These are phyloP conservation scores for Penicillium silybi DNA, from an alignment of 495 filamentous ascomycete genomes.

Conservation along the genomic window DNA sequence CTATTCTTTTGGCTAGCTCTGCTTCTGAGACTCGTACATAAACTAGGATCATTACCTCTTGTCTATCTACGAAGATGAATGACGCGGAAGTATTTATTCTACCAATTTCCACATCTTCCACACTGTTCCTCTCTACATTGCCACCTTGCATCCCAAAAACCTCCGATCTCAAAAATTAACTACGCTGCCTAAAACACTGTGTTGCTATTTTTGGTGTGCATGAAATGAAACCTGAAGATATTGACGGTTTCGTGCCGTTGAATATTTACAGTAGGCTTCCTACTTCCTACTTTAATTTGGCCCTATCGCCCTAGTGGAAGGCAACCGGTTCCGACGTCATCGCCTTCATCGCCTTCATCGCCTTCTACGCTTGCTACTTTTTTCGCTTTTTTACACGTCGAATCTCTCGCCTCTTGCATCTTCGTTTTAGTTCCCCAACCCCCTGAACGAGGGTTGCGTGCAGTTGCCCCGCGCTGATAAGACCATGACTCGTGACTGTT, in stretches of 20 bases:
- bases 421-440: background rate
- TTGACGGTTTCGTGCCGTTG: background rate
- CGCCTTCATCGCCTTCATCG: no score
- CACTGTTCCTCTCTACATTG: constrained; percentile 5
- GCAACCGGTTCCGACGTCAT: constrained; percentile 9
- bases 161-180: constrained; percentile 13
- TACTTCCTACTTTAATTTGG: background rate
- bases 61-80: background rate
- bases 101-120: no score
- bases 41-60: background rate
- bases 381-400: constrained; percentile 1
- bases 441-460: background rate
- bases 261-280: background rate
- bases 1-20: background rate
- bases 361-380: background rate
- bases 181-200: constrained; percentile 13
- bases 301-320: background rate
- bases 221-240: background rate
- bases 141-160: constrained; percentile 19
- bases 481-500: constrained; percentile 20
- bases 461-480: constrained; percentile 15
- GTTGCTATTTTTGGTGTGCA: constrained; percentile 12
- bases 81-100: background rate
- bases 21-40: background rate
- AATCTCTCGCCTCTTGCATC: background rate